phyloP scores from a whole-genome alignment of 2,329 filamentous ascomycete species.

The Fusarium sulawesiense region DNA sequence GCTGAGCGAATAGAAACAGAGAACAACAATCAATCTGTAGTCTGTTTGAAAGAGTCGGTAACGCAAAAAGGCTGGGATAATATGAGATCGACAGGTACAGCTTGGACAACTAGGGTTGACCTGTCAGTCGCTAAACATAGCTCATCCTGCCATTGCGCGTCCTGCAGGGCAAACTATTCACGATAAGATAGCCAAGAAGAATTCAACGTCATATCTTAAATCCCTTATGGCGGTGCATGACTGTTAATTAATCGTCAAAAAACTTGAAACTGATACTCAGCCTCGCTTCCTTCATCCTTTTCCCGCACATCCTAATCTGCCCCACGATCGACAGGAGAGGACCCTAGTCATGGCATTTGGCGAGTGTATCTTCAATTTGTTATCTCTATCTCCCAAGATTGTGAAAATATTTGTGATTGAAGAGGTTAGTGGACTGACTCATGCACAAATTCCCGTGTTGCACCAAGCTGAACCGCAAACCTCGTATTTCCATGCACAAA shows the following conservation, averaged over 20 bases:
- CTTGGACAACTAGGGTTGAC: neutral
- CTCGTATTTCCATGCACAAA: conserved; percentile 31
- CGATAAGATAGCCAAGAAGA: neutral
- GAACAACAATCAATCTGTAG: neutral
- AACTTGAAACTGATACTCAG: neutral
- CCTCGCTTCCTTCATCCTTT: conserved; percentile 4
- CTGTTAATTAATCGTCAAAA: neutral
- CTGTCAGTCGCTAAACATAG: conserved; percentile 33
- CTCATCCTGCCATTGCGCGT: conserved; percentile 24
- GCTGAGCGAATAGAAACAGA: neutral
- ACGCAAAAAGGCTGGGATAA: conserved; percentile 5
- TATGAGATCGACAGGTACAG: conserved; percentile 29
- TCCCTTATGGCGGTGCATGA: neutral
- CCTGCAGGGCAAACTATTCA: neutral
- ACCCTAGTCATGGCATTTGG: neutral
- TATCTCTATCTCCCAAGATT: too few relatives aligned
- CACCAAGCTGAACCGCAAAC: conserved; percentile 13
- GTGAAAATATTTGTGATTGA: neutral
- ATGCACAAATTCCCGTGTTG: conserved; percentile 32
- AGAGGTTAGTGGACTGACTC: conserved; percentile 1
- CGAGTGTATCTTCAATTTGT: too few relatives aligned
- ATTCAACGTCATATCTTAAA: neutral
- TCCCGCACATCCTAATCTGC: conserved; percentile 32
- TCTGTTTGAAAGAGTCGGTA: neutral
- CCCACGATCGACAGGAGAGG: conserved; percentile 35